Base-by-base conservation (phyloP, 331 rosid species). In the Malus hybrid region DNA sequence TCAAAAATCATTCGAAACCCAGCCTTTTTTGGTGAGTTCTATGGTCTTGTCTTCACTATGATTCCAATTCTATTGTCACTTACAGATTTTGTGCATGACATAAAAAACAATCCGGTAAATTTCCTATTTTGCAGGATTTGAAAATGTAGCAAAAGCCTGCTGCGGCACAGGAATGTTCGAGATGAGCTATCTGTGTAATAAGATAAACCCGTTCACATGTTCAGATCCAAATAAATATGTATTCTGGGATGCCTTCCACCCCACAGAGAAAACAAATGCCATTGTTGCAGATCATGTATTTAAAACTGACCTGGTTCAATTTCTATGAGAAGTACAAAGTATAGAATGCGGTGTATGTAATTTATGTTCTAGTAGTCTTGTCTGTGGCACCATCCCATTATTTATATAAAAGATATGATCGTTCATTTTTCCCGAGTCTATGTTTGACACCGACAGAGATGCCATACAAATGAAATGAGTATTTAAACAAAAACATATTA, bases 231-330 rank as follows among this genome's bases (percentile, higher is more conserved):
- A 76, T 55, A 81, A 73, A 66, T 83, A 86, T 70, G 84, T 83
- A 20, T 86, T 86, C 70, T 86, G 90, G 90, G 87, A 86, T 79
- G 73, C 90, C 44, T 86, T 86, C 78, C 90, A 86, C 74, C 86
- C 90, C 62, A 83, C 90, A 31, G 85, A 83, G 44, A 80, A 74
- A 67, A 73, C 90, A 29, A 83, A 86, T 73, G 56, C 33, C n/a
- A 80, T 86, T 67, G 4, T 86, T 6, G 84, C 90, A 18, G 69
- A 83, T 29, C 69, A 83, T 50, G 66, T 82, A 62, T 7, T 86
- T 7, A 70, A 70, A 60, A 81, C 5, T 44, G 57, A 36, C 61
- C 83, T 83, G 28, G 76, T 79, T 15, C 60, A 80, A 65, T 86
- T 86, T 81, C 82, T 69, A 29, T 63, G 20, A 63, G 70, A 24